phyloP scores from a whole-genome alignment of 257 asterid genomes.

The Rehmannia glutinosa region DNA sequence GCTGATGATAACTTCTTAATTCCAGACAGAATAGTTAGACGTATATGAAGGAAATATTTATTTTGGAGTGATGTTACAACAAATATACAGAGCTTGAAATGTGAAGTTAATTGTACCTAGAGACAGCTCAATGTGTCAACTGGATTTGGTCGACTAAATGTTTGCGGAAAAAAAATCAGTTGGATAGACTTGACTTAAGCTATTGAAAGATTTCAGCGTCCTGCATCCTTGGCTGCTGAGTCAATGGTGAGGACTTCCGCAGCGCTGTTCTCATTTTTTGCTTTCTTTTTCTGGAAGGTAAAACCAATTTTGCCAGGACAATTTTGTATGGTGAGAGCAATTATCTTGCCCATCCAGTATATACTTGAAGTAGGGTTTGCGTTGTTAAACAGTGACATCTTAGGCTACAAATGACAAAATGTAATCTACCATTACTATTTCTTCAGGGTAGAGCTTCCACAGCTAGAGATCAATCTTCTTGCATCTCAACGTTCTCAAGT shows the following conservation, averaged over 20 bases:
- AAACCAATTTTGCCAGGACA: not conserved
- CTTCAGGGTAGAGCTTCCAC: too few relatives aligned
- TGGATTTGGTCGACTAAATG: not conserved
- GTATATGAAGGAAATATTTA: not conserved
- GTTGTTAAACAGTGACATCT: not conserved
- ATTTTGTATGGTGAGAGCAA: constrained; percentile 4
- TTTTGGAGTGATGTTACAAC: not conserved
- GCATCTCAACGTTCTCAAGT: not conserved
- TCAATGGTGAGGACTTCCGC: not conserved
- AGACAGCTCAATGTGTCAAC: not conserved
- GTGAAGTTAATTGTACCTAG: not conserved
- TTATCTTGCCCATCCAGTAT: not conserved
- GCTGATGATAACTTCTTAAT: not conserved
- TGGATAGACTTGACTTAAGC: not conserved
- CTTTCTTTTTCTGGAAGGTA: not conserved
- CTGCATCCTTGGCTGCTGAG: not conserved
- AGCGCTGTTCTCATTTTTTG: not conserved
- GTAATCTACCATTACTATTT: too few relatives aligned
- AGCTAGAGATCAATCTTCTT: not conserved
- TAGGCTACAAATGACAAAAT: not conserved
- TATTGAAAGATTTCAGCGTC: not conserved
- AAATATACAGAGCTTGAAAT: not conserved
- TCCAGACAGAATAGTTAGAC: not conserved
- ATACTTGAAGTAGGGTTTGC: not conserved
- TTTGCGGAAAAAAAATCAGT: not conserved